Base-by-base conservation (phyloP, 192 early-diverging fungal genomes). In the Gorgonomyces haynaldii region DNA sequence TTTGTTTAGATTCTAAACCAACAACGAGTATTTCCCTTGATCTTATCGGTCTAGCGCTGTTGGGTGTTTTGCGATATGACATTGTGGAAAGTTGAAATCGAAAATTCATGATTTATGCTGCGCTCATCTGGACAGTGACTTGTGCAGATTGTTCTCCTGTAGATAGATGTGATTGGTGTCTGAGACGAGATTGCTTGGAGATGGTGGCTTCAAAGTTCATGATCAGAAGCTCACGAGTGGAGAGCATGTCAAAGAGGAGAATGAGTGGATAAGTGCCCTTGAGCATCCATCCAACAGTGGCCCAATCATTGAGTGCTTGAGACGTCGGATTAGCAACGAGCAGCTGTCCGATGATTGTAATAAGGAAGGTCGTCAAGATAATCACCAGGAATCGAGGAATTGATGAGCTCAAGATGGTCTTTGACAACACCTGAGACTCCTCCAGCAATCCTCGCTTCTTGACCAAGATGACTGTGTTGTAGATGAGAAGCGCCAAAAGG, bases 201-300 rank as follows among this genome's bases (percentile, higher is more conserved):
- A n/a, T n/a, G n/a, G n/a, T 41, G 39, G 21, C 24, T 41, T 41
- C 39, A 21, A 23, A 19, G 5, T 41, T 41, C 42, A 43, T 43
- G 25, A 43, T 43, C 78, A 84, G 41, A 1, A 60, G 20, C 1
- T 37, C 30, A 19, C 41, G 43, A 3, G 57, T 59, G 26, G 50
- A 15, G 13, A 61, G 50, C 25, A 61, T 36, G 31, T 61, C 59
- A 36, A 61, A 39, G 9, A 61, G 51, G 10, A 61, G 38, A 15
- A 61, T 62, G 12, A 52, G 17, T 7, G 60, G 58, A 41, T 62
- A 62, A 6, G 58, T 22, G 12, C 60, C 60, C 22, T 61, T 59
- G 42, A 62, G 27, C 12, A 26, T 19, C 60, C 60, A 62, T 0
- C 27, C 36, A 13, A 59, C 30, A 22, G 3, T 20, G 48, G 58